A percentile compares a stretch with the other conserved stretches of the same genome.
Conservation (phyloP, 257 asterid genomes). For the Petunia secreta region DNA sequence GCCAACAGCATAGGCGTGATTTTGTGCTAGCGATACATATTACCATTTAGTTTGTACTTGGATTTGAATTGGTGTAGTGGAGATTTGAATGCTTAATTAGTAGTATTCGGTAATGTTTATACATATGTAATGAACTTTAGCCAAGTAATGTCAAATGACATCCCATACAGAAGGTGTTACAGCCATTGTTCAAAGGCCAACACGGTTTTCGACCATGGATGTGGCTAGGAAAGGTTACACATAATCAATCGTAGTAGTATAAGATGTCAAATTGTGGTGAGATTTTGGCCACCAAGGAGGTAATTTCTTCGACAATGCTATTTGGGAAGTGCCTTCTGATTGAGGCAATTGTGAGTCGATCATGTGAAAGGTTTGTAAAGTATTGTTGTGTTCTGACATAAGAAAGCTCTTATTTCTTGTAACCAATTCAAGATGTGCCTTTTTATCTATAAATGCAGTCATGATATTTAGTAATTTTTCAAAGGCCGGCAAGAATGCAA, state of each 20-base stretch:
- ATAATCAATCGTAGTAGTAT: background rate
- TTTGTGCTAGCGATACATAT: no score
- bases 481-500: conserved; percentile 2
- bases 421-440: background rate
- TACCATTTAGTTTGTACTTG: no score
- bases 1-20: no score
- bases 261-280: background rate
- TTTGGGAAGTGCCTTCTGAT: conserved; percentile 7
- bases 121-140: no score
- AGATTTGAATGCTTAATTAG: no score
- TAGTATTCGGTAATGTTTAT: no score
- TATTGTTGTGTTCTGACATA: background rate
- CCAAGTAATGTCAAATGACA: no score
- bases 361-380: background rate
- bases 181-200: background rate
- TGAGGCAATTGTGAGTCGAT: background rate
- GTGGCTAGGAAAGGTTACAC: background rate
- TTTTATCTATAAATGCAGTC: background rate
- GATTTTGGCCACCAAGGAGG: conserved; percentile 13
- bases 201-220: background rate
- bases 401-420: background rate
- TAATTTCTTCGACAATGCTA: background rate
- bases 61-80: no score
- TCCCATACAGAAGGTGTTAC: no score
- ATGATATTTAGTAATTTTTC: background rate